Evolutionary conservation across 768 basidiomycete genomes (phyloP).

Genomic region (Kwoniella bestiolae): DNA sequence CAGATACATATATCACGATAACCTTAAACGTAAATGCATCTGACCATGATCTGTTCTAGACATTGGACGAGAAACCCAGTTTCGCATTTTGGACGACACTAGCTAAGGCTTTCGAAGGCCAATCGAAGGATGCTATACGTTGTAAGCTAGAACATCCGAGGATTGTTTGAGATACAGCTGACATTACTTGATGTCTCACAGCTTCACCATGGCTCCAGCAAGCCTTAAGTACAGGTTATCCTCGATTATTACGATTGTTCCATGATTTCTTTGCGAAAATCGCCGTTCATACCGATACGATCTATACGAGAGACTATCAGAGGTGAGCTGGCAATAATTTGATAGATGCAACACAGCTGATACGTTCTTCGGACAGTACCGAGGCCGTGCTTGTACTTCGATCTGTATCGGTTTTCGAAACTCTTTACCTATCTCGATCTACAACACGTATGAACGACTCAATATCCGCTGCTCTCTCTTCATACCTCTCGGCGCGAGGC

Average conservation of each 20-base stretch:
- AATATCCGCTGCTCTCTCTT: slow-evolving; percentile 73
- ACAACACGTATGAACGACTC: slow-evolving; percentile 81
- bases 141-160: slow-evolving; percentile 60
- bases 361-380: slow-evolving; percentile 65
- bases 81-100: slow-evolving; percentile 87
- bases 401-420: slow-evolving; percentile 79
- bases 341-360: neutral
- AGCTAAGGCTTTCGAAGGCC: slow-evolving; percentile 77
- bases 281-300: slow-evolving; percentile 90
- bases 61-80: slow-evolving; percentile 88
- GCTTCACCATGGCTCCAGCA: slow-evolving; percentile 90
- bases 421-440: slow-evolving; percentile 83
- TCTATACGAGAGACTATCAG: slow-evolving; percentile 81
- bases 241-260: slow-evolving; percentile 82
- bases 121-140: slow-evolving; percentile 77
- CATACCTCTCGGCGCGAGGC: slow-evolving; percentile 64
- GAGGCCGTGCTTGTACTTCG: slow-evolving; percentile 89
- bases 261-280: slow-evolving; percentile 97
- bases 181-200: slow-evolving; percentile 52
- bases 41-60: slow-evolving; percentile 62
- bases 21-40: neutral
- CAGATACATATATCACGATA: neutral
- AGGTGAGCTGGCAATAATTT: slow-evolving; percentile 63
- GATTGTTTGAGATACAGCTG: slow-evolving; percentile 6
- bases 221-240: slow-evolving; percentile 82